Evolutionary conservation across 2,329 filamentous ascomycete genomes (phyloP).

Genomic region (Clarireedia homoeocarpa): DNA sequence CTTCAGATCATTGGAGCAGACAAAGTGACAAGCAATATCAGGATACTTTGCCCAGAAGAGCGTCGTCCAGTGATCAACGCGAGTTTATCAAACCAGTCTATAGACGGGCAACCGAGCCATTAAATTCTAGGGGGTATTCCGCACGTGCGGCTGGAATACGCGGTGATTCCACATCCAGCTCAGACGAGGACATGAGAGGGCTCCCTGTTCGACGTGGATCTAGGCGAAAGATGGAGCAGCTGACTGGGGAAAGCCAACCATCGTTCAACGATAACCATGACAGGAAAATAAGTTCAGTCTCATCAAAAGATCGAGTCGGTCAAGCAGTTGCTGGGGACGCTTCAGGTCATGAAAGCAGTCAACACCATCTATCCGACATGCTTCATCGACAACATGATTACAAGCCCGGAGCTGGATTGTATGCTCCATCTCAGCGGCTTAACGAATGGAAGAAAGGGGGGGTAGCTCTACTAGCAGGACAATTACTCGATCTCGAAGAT

Average conservation of each 20-base stretch:
- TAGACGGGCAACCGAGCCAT: not conserved
- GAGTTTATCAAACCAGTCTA: not conserved
- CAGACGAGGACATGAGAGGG: constrained; percentile 4
- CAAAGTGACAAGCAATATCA: constrained; percentile 32
- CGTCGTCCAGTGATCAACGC: not conserved
- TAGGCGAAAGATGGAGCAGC: constrained; percentile 24
- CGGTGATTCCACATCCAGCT: not conserved
- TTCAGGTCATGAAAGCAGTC: not conserved
- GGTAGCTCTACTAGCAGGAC: constrained; percentile 50
- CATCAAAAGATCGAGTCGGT: constrained; percentile 20
- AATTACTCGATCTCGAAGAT: constrained; percentile 51
- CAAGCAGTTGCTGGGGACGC: constrained; percentile 11
- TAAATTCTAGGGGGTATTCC: not conserved
- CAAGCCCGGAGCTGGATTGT: constrained; percentile 43
- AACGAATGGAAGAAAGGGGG: constrained; percentile 68
- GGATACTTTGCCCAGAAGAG: constrained; percentile 20
- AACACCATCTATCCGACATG: constrained; percentile 20
- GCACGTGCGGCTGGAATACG: not conserved
- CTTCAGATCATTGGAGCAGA: constrained; percentile 42
- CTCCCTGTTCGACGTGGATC: constrained; percentile 22
- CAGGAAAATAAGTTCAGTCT: constrained; percentile 15
- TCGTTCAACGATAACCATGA: constrained; percentile 7
- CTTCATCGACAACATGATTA: constrained; percentile 27
- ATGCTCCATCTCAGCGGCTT: constrained; percentile 51
- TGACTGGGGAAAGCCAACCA: constrained; percentile 20